Conservation (phyloP, 768 basidiomycete genomes). For the Russula earlei region DNA sequence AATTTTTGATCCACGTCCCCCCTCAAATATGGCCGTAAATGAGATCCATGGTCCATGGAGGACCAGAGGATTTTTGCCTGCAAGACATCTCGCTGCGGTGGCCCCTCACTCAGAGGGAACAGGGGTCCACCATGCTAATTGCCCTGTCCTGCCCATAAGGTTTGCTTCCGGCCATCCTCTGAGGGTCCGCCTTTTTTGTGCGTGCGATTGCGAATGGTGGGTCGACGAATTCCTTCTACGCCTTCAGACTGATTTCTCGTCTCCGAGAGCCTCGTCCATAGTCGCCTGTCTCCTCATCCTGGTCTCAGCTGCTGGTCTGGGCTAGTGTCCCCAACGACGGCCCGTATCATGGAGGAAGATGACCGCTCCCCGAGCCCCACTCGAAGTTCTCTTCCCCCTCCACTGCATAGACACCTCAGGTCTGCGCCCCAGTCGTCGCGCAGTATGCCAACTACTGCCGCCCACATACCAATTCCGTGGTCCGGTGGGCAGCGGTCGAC, state of each 20-base stretch:
- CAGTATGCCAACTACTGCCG: neutral
- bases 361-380: constrained; percentile 19
- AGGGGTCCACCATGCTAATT: too few relatives aligned
- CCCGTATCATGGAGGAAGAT: constrained; percentile 9
- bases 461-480: neutral
- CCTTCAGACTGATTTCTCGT: constrained; percentile 14
- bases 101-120: constrained; percentile 21
- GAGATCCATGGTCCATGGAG: neutral
- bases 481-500: constrained; percentile 11
- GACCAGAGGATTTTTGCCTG: neutral
- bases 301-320: neutral
- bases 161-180: too few relatives aligned
- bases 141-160: too few relatives aligned
- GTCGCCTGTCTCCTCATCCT: neutral
- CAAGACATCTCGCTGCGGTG: constrained; percentile 10
- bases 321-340: constrained; percentile 1
- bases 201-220: constrained; percentile 15
- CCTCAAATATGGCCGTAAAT: neutral
- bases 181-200: constrained; percentile 2
- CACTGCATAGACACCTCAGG: constrained; percentile 39
- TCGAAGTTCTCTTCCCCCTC: constrained; percentile 44
- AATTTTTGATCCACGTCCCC: neutral
- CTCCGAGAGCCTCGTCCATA: constrained; percentile 8
- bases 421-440: constrained; percentile 16
- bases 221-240: constrained; percentile 1